Percentiles rank a stretch among this genome's conserved stretches.
Conservation (phyloP, 768 basidiomycete genomes). For the Trametes maxima region DNA sequence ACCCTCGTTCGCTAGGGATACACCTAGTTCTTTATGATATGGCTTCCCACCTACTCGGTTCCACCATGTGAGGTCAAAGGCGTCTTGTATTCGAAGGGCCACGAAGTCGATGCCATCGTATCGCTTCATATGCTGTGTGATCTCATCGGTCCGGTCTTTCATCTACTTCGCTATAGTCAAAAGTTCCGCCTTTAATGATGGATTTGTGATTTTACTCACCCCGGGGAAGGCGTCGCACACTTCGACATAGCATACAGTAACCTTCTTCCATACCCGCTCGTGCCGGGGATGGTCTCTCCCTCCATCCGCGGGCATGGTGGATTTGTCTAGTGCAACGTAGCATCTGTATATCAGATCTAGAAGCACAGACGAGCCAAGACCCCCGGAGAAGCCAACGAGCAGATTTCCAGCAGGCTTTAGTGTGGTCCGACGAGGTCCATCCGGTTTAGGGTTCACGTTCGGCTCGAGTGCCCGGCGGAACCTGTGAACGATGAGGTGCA, state of each 20-base stretch:
- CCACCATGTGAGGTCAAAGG: constrained; percentile 76
- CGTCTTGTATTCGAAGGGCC: constrained; percentile 69
- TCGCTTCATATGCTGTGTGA: constrained; percentile 46
- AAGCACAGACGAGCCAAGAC: constrained; percentile 72
- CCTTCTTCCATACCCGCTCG: constrained; percentile 61
- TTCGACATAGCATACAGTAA: constrained; percentile 71
- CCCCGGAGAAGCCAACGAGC: constrained; percentile 75
- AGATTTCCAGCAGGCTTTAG: constrained; percentile 72
- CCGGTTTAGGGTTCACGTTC: constrained; percentile 55
- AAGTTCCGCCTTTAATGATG: not conserved
- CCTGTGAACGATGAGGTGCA: constrained; percentile 59
- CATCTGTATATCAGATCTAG: constrained; percentile 65
- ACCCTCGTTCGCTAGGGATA: constrained; percentile 61
- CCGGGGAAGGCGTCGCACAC: constrained; percentile 59
- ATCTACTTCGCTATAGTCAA: constrained; percentile 40
- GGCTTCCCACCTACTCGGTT: constrained; percentile 41
- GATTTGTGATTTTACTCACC: constrained; percentile 42
- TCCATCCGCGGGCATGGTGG: constrained; percentile 41
- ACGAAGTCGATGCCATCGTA: constrained; percentile 60
- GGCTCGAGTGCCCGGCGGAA: constrained; percentile 71
- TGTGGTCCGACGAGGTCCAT: constrained; percentile 57
- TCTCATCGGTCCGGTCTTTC: constrained; percentile 56
- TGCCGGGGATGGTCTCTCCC: constrained; percentile 71
- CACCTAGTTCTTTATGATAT: constrained; percentile 32
- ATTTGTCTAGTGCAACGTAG: constrained; percentile 39